Percentiles rank a stretch among this genome's conserved stretches.
phyloP scores from a whole-genome alignment of 1,284 basidiomycete species.

The Taiwanofungus camphoratus region DNA sequence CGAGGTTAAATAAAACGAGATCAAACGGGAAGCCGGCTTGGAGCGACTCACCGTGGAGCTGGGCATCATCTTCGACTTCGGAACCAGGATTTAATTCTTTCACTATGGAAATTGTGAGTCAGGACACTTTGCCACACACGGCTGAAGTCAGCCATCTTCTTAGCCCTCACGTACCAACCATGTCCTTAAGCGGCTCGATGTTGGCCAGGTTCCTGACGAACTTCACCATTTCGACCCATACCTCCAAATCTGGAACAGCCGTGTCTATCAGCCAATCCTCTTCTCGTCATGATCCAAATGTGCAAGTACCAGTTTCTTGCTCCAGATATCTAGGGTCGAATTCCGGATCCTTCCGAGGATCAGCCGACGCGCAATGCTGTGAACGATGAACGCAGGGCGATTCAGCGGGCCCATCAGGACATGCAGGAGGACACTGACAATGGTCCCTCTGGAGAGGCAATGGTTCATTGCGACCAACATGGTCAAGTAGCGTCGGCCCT shows the following conservation, averaged over 20 bases:
- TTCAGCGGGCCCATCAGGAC: background rate
- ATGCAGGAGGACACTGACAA: constrained; percentile 22
- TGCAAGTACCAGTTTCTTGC: constrained; percentile 35
- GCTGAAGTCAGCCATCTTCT: background rate
- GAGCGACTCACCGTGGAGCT: constrained; percentile 17
- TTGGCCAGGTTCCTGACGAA: constrained; percentile 36
- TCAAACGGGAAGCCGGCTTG: background rate
- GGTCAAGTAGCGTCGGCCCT: constrained; percentile 30
- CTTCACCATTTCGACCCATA: constrained; percentile 43
- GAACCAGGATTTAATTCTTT: constrained; percentile 33
- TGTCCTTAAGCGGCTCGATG: constrained; percentile 36
- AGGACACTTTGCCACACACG: too few relatives aligned
- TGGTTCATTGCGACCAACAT: constrained; percentile 29
- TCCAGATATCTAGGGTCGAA: constrained; percentile 45
- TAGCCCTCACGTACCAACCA: constrained; percentile 19
- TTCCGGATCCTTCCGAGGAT: constrained; percentile 36
- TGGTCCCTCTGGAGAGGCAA: constrained; percentile 34
- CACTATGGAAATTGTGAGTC: constrained; percentile 9
- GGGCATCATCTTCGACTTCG: constrained; percentile 15
- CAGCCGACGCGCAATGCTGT: constrained; percentile 32
- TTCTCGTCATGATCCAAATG: constrained; percentile 8
- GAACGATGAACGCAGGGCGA: background rate
- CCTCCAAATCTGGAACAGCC: constrained; percentile 29
- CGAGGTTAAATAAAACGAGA: background rate
- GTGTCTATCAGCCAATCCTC: background rate